phyloP scores from a whole-genome alignment of 331 rosid genomes.

The Arachis monticola region DNA sequence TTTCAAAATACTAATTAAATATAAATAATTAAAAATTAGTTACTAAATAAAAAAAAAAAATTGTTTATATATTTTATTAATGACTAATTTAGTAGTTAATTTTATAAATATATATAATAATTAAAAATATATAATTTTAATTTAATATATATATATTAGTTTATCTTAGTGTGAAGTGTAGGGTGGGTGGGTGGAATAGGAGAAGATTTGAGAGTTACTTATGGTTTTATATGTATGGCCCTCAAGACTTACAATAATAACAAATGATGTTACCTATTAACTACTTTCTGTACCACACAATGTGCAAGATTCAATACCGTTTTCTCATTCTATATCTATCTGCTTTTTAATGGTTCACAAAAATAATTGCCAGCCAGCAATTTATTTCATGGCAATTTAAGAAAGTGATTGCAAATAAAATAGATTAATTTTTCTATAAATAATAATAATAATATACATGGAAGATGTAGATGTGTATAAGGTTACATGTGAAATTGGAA shows the following conservation, averaged over 20 bases:
- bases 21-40: too few species aligned
- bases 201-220: slow-evolving; percentile 43
- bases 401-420: slow-evolving; percentile 27
- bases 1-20: too few species aligned
- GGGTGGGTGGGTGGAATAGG: slow-evolving; percentile 28
- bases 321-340: neutral
- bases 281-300: slow-evolving; percentile 42
- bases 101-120: too few species aligned
- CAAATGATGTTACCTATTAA: slow-evolving; percentile 51
- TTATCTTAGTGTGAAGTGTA: slow-evolving; percentile 5
- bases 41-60: too few species aligned
- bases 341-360: slow-evolving; percentile 4
- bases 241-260: slow-evolving; percentile 36
- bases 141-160: too few species aligned
- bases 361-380: slow-evolving; percentile 25
- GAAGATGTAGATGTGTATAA: neutral
- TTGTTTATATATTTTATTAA: too few species aligned
- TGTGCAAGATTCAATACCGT: slow-evolving; percentile 26
- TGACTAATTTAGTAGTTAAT: too few species aligned
- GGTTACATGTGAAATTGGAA: neutral
- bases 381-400: slow-evolving; percentile 22
- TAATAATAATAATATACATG: neutral
- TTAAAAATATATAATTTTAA: too few species aligned
- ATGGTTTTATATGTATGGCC: slow-evolving; percentile 42
- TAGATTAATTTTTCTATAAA: neutral